Conservation (phyloP, 108 stramenopile species). For the Aurantiochytrium sp. region DNA sequence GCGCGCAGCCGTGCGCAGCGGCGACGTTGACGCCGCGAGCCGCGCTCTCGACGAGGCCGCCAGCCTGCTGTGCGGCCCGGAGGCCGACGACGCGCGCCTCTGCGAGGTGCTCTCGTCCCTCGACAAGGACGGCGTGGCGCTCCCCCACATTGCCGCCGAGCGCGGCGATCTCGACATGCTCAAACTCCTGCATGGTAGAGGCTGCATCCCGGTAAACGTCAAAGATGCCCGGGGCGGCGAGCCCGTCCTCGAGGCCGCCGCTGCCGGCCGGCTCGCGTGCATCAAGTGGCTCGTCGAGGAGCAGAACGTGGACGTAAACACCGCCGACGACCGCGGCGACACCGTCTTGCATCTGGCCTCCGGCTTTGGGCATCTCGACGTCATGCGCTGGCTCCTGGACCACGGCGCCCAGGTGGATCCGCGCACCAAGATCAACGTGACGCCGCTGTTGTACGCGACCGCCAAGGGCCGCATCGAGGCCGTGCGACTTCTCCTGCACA, state of each 20-base stretch:
- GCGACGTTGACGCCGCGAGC: no score
- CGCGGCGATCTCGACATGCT: background rate
- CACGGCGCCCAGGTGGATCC: constrained; percentile 51
- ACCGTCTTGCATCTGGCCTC: constrained; percentile 80
- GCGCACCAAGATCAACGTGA: background rate
- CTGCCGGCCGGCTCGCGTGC: background rate
- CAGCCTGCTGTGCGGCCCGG: background rate
- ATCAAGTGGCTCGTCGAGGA: constrained; percentile 37
- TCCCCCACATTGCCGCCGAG: background rate
- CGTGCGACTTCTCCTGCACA: background rate
- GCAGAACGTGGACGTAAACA: constrained; percentile 60
- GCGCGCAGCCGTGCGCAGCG: no score
- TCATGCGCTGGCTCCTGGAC: constrained; percentile 62
- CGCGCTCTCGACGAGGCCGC: no score
- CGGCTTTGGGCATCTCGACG: constrained; percentile 66
- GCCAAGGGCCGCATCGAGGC: background rate
- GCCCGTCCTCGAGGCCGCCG: background rate
- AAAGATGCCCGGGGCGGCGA: background rate
- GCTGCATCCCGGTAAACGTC: background rate
- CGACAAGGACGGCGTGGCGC: background rate
- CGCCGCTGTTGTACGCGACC: constrained; percentile 14
- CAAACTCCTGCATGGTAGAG: background rate
- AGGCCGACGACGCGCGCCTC: background rate
- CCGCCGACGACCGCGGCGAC: constrained; percentile 73
- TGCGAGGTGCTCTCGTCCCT: background rate